Evolutionary conservation across 768 basidiomycete species (phyloP).

Genomic region (Mycena crocata): DNA sequence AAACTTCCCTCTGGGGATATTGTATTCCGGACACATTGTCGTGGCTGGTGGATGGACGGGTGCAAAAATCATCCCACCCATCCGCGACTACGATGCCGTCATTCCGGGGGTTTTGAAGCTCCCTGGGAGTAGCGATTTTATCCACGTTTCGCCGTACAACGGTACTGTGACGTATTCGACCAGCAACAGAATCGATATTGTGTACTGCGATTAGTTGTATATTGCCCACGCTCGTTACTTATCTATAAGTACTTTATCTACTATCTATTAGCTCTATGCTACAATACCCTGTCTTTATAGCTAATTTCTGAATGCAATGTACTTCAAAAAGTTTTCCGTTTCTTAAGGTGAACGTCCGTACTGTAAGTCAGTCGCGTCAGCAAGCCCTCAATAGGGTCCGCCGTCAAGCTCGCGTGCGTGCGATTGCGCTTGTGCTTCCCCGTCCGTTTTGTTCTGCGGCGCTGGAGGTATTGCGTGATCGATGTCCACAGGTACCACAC

Average conservation of each 20-base stretch:
- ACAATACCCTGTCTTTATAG: no score
- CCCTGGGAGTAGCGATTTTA: neutral
- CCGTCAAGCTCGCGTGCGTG: neutral
- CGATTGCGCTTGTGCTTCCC: neutral
- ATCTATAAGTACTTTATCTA: no score
- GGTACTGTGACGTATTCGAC: constrained; percentile 11
- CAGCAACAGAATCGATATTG: neutral
- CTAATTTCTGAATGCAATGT: no score
- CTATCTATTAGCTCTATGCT: no score
- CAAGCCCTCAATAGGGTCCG: neutral
- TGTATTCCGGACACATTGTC: neutral
- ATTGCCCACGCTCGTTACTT: no score
- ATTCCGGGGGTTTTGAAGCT: neutral
- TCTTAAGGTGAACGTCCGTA: neutral
- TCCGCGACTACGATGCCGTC: neutral
- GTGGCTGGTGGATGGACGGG: no score
- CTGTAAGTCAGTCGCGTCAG: neutral
- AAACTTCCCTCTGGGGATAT: neutral
- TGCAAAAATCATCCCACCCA: neutral
- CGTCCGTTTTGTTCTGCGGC: neutral
- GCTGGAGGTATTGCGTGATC: no score
- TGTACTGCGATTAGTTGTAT: constrained; percentile 6
- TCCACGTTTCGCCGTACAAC: constrained; percentile 8
- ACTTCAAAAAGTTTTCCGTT: no score
- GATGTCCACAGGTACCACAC: no score